Evolutionary conservation across 306 rosid species (phyloP).

Genomic region (Inga leiocalycina): DNA sequence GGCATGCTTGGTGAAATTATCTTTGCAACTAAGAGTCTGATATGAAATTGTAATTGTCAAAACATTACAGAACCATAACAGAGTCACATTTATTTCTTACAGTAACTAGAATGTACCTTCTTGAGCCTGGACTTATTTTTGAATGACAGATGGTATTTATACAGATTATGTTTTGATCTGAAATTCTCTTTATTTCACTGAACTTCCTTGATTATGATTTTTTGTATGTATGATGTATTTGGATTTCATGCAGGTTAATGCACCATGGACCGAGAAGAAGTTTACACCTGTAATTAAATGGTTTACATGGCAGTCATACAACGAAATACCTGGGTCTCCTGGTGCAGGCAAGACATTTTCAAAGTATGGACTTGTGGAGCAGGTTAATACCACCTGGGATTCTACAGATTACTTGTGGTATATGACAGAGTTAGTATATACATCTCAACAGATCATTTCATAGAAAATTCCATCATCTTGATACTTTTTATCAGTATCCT

Average conservation of each 20-base stretch:
- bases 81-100: neutral
- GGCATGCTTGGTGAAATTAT: constrained; percentile 11
- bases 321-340: constrained; percentile 59
- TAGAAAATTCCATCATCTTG: constrained; percentile 21
- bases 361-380: constrained; percentile 66
- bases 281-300: constrained; percentile 45
- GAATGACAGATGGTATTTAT: neutral
- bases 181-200: constrained; percentile 39
- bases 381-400: constrained; percentile 70
- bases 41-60: no score
- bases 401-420: constrained; percentile 86
- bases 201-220: neutral
- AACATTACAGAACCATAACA: no score
- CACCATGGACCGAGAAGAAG: constrained; percentile 38
- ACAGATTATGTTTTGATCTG: neutral
- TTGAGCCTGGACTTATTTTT: neutral
- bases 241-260: constrained; percentile 58
- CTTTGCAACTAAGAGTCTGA: neutral
- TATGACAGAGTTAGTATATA: constrained; percentile 66
- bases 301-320: constrained; percentile 62
- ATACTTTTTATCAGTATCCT: neutral
- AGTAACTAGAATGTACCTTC: constrained; percentile 2
- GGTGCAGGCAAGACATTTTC: constrained; percentile 44
- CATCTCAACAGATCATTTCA: constrained; percentile 28
- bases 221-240: neutral